phyloP scores from a whole-genome alignment of 2,329 filamentous ascomycete species.

The Aspergillus glaucus region DNA sequence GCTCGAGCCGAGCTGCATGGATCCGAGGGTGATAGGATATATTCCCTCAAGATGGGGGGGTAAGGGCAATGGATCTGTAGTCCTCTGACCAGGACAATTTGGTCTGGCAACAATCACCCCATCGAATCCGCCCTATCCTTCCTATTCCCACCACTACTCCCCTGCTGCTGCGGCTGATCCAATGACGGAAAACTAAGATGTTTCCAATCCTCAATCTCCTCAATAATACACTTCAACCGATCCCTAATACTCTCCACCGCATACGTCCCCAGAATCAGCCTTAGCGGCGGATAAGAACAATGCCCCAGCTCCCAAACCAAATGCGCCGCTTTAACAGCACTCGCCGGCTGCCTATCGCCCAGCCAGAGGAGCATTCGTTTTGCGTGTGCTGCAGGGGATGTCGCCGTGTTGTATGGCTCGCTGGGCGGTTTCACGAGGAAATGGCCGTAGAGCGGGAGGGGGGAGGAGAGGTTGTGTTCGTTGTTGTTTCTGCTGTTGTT shows the following conservation, averaged over 20 bases:
- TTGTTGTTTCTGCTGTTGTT: slow-evolving; percentile 7
- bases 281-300: slow-evolving; percentile 84
- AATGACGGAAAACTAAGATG: slow-evolving; percentile 62
- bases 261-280: slow-evolving; percentile 83
- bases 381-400: slow-evolving; percentile 80
- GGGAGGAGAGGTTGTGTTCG: slow-evolving; percentile 34
- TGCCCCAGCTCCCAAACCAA: slow-evolving; percentile 91
- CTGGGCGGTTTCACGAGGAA: slow-evolving; percentile 84
- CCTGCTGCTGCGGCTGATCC: slow-evolving; percentile 19
- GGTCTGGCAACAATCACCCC: no score
- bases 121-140: not conserved
- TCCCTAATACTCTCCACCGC: slow-evolving; percentile 95
- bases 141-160: slow-evolving; percentile 1
- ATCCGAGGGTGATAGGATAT: no score
- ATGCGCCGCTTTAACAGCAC: slow-evolving; percentile 86
- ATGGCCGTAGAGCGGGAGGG: slow-evolving; percentile 78
- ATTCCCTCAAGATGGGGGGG: no score
- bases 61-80: no score
- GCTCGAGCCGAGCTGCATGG: no score
- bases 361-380: slow-evolving; percentile 92
- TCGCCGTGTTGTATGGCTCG: slow-evolving; percentile 69
- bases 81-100: no score
- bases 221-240: slow-evolving; percentile 79
- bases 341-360: slow-evolving; percentile 84
- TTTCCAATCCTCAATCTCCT: slow-evolving; percentile 93